phyloP scores from a whole-genome alignment of 352 stramenopile genomes.

The Blastocystis sp. region DNA sequence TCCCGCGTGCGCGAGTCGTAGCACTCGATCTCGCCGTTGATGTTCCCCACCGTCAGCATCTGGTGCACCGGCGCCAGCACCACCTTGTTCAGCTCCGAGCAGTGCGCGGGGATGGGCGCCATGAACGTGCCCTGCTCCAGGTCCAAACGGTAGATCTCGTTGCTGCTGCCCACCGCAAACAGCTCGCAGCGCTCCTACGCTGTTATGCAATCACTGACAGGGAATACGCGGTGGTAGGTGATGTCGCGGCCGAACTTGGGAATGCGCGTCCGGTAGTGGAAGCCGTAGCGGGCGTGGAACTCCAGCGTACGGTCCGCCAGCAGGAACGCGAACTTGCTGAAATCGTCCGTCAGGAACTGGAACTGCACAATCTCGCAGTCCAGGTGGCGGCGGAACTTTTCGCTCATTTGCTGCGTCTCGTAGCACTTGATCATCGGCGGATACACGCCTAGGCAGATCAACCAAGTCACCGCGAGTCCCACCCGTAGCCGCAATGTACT shows the following conservation, averaged over 20 bases:
- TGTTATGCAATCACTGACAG: background rate
- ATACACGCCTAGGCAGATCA: constrained; percentile 84
- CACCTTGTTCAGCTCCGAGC: constrained; percentile 82
- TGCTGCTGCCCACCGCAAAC: constrained; percentile 81
- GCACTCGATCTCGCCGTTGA: constrained; percentile 71
- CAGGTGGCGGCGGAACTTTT: constrained; percentile 97
- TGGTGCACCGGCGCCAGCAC: constrained; percentile 85
- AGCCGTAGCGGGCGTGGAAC: constrained; percentile 96
- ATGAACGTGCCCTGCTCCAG: constrained; percentile 94
- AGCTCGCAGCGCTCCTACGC: constrained; percentile 87
- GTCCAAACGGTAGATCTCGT: constrained; percentile 92
- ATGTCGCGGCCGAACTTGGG: constrained; percentile 94
- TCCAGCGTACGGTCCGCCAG: constrained; percentile 89
- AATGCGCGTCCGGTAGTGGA: constrained; percentile 89
- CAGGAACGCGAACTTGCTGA: constrained; percentile 94
- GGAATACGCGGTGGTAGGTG: constrained; percentile 84
- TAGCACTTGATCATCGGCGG: constrained; percentile 90
- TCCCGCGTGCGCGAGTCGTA: constrained; percentile 69
- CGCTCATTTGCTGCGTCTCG: constrained; percentile 86
- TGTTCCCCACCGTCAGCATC: constrained; percentile 79
- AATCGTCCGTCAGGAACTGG: constrained; percentile 88
- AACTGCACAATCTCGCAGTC: constrained; percentile 93
- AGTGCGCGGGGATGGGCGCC: constrained; percentile 78
- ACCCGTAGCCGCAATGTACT: constrained; percentile 86
- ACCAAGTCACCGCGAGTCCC: background rate